These are phyloP conservation scores for Conticribra weissflogii DNA, from an alignment of 108 stramenopile genomes.

Conservation along the genomic window DNA sequence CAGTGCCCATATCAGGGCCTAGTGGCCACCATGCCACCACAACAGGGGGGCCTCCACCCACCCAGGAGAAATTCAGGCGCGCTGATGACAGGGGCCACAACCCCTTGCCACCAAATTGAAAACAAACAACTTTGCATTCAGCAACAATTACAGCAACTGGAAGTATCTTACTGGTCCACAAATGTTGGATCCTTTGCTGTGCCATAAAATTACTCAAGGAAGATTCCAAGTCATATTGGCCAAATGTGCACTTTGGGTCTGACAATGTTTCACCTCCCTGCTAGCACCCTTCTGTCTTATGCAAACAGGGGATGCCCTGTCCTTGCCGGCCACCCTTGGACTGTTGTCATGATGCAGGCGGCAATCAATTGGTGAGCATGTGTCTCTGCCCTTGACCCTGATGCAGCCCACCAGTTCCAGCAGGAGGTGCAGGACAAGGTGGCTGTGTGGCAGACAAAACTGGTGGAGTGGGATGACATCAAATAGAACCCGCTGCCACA, in stretches of 20 bases:
- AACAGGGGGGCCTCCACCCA: too few species aligned
- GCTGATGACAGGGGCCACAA: background rate
- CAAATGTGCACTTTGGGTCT: slow-evolving; percentile 26
- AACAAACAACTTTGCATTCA: background rate
- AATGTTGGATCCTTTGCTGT: too few species aligned
- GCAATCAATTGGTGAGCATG: slow-evolving; percentile 22
- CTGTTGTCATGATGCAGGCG: slow-evolving; percentile 8
- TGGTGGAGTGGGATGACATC: slow-evolving; percentile 28
- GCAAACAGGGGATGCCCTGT: slow-evolving; percentile 26
- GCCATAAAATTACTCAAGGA: too few species aligned
- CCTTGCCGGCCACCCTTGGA: slow-evolving; percentile 12
- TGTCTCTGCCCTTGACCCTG: slow-evolving; percentile 11
- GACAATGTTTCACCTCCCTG: slow-evolving; percentile 23
- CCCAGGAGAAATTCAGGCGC: too few species aligned
- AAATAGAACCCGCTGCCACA: slow-evolving; percentile 1
- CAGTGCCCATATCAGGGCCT: too few species aligned
- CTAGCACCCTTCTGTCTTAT: slow-evolving; percentile 1
- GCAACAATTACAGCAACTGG: background rate
- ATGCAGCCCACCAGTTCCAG: slow-evolving; percentile 15
- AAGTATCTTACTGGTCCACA: slow-evolving; percentile 9
- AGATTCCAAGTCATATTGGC: too few species aligned
- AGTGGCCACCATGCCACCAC: too few species aligned
- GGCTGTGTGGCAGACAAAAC: background rate
- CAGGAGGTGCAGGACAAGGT: slow-evolving; percentile 15
- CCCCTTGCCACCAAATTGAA: background rate